phyloP scores from a whole-genome alignment of 352 stramenopile genomes.

The Phytophthora citricola region DNA sequence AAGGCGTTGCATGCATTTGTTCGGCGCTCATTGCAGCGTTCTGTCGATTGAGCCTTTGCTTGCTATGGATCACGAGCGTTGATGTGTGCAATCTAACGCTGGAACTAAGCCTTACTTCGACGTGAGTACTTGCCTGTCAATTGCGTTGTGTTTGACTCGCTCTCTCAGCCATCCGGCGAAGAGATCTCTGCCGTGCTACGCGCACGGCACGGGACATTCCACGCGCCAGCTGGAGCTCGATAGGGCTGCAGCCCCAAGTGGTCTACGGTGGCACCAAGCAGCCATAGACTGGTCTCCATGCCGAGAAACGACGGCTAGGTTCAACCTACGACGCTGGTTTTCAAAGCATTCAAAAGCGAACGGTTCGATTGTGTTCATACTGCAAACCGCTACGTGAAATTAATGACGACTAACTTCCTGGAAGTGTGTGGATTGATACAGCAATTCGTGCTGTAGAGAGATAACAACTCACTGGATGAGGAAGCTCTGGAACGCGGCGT shows the following conservation, averaged over 20 bases:
- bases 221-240: slow-evolving; percentile 21
- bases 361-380: slow-evolving; percentile 24
- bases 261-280: slow-evolving; percentile 3
- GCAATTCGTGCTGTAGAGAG: slow-evolving; percentile 24
- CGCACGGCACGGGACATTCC: slow-evolving; percentile 1
- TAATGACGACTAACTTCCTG: slow-evolving; percentile 25
- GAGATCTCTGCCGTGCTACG: slow-evolving; percentile 28
- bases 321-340: slow-evolving; percentile 6
- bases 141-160: slow-evolving; percentile 14
- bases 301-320: slow-evolving; percentile 20
- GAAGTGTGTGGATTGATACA: slow-evolving; percentile 21
- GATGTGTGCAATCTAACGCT: not conserved
- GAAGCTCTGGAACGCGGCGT: slow-evolving; percentile 57
- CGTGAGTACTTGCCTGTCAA: slow-evolving; percentile 4
- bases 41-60: slow-evolving; percentile 9
- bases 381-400: slow-evolving; percentile 14
- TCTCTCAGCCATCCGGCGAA: slow-evolving; percentile 11
- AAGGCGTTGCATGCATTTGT: slow-evolving; percentile 1
- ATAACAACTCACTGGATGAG: slow-evolving; percentile 30
- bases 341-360: slow-evolving; percentile 1
- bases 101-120: not conserved
- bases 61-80: not conserved
- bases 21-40: slow-evolving; percentile 13
- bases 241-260: slow-evolving; percentile 18
- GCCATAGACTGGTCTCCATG: slow-evolving; percentile 8